Base-by-base conservation (phyloP, 2,329 filamentous ascomycete genomes). In the Pseudocercospora cruenta region DNA sequence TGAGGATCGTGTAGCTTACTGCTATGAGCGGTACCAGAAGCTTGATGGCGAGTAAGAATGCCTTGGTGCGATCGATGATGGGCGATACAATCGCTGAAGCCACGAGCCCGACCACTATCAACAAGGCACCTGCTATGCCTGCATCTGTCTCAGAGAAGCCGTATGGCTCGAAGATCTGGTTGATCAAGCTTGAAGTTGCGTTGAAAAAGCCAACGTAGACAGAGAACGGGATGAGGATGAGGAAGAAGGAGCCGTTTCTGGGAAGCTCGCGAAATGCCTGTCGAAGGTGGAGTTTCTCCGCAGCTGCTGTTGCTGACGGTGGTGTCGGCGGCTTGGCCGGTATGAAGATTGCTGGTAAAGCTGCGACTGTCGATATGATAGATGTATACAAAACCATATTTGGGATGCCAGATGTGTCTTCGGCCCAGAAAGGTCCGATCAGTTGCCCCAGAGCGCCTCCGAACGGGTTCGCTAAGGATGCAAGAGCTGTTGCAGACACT, bases 161-260 rank as follows among this genome's bases (percentile, higher is more conserved):
- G 80, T 97, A 94, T 0, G 95, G 95, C 45, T 87, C 83, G 69
- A 98, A 86, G 76, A 98, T 92, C 77, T 97, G 94, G 81, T 94
- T 96, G 9, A 98, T 85, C 1, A 98, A 87, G 1, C 91, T 91
- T 58, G 93, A 96, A 71, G 94, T 83, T 71, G 91, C 91, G 84
- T 98, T 98, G 88, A 99, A 99, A 82, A 95, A 90, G 73, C 91
- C 93, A 67, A 97, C 92, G 78, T 93, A 97, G 73, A 94, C 80
- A 70, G 87, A 82, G 80, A 94, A 98, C n/a, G 94, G 90, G 66
- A 94, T 74, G 67, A 94, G 82, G 70, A 97, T 80, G 69, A 97
- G 85, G 85, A 89, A 96, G 79, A 96, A 90, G 76, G 94, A 90
- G 19, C 86, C 82, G 4, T 88, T 91, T 33, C 75, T 77, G 55